Conservation (phyloP, 768 basidiomycete species). For the Boletus vinaceobasis region DNA sequence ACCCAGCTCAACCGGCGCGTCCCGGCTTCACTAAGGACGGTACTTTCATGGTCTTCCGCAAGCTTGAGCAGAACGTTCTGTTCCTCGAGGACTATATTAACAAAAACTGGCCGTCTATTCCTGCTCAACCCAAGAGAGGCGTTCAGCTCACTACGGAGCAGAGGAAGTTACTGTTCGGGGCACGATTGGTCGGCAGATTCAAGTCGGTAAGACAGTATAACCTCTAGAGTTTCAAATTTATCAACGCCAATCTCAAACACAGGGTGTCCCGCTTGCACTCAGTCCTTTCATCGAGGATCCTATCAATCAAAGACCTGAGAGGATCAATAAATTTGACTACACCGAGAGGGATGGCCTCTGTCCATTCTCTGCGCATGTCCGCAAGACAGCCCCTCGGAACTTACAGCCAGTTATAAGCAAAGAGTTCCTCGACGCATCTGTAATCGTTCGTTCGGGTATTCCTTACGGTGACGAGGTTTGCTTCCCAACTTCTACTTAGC, state of each 20-base stretch:
- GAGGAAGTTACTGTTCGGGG: not conserved
- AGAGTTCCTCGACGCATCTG: not conserved
- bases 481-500: not conserved
- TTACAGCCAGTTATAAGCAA: not conserved
- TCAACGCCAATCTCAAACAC: not conserved
- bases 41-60: not conserved
- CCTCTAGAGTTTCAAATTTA: not conserved
- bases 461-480: not conserved
- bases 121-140: not conserved
- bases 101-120: not conserved
- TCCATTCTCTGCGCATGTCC: not conserved
- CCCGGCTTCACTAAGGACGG: not conserved
- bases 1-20: not conserved
- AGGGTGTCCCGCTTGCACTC: not conserved
- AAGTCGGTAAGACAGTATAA: not conserved
- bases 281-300: not conserved
- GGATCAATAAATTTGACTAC: not conserved
- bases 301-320: too few species aligned
- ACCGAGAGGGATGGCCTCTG: not conserved
- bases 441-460: not conserved
- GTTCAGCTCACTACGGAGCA: not conserved
- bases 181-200: not conserved
- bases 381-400: not conserved
- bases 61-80: not conserved
- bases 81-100: not conserved